Conservation (phyloP, 768 basidiomycete genomes). For the Suillus luteus region DNA sequence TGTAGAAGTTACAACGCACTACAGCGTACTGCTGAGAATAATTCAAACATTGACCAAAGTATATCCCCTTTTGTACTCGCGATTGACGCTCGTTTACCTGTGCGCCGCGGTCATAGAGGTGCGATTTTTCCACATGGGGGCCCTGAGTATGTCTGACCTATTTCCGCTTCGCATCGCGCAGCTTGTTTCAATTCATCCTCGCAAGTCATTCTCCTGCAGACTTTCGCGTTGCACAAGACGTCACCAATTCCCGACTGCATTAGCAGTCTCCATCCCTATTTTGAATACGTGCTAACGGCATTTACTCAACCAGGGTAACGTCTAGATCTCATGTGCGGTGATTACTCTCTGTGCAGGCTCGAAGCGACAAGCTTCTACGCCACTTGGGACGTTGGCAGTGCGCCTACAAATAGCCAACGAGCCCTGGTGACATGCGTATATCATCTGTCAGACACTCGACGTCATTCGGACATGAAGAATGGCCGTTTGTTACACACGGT, state of each 20-base stretch:
- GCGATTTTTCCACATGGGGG: background rate
- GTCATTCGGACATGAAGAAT: background rate
- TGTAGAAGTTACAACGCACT: background rate
- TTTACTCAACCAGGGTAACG: background rate
- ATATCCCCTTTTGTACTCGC: background rate
- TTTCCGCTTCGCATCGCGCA: background rate
- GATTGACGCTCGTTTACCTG: background rate
- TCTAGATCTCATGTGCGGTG: background rate
- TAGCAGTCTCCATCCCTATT: background rate
- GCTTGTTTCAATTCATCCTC: background rate
- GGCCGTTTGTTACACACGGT: background rate
- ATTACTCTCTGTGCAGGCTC: background rate
- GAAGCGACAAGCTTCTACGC: background rate
- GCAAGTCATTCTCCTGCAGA: background rate
- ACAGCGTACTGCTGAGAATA: background rate
- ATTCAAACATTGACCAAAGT: background rate
- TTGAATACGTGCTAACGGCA: background rate
- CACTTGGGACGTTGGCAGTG: background rate
- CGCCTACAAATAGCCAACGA: background rate
- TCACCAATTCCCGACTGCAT: background rate
- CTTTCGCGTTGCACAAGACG: background rate
- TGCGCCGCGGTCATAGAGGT: background rate
- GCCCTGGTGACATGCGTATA: background rate
- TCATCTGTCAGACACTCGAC: background rate
- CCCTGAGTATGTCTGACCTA: background rate